These are phyloP conservation scores for Arthrinium puccinioides DNA, from an alignment of 2,329 filamentous ascomycete species.

Conservation along the genomic window DNA sequence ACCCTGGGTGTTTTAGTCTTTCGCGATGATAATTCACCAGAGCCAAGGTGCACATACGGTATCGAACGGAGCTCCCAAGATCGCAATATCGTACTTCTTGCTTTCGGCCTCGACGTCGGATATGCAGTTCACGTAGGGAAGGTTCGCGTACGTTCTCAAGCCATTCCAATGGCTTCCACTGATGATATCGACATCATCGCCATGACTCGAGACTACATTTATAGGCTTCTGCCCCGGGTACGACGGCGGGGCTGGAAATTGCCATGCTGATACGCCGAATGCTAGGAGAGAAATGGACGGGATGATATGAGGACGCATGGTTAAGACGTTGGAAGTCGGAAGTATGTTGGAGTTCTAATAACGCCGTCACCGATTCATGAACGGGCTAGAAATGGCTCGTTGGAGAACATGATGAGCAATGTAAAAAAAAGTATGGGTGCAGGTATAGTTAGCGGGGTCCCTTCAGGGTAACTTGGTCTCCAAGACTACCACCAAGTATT, in stretches of 20 bases:
- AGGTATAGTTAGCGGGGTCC: too few species aligned
- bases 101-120: constrained; percentile 39
- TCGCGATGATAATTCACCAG: not conserved
- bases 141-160: constrained; percentile 56
- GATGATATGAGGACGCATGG: constrained; percentile 32
- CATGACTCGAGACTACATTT: not conserved
- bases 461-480: too few species aligned
- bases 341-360: too few species aligned
- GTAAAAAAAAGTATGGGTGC: too few species aligned
- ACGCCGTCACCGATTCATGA: too few species aligned
- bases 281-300: not conserved
- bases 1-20: constrained; percentile 10
- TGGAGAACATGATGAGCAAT: too few species aligned
- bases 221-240: constrained; percentile 11
- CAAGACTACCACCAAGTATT: too few species aligned
- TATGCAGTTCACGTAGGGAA: constrained; percentile 54
- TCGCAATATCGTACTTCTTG: constrained; percentile 48
- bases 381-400: too few species aligned
- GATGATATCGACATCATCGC: constrained; percentile 29
- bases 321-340: too few species aligned
- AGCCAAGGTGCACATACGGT: constrained; percentile 23
- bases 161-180: constrained; percentile 40
- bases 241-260: constrained; percentile 13
- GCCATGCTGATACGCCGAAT: constrained; percentile 12
- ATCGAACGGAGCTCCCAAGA: constrained; percentile 44